phyloP scores from a whole-genome alignment of 306 rosid genomes.

The Arachis hypogaea region DNA sequence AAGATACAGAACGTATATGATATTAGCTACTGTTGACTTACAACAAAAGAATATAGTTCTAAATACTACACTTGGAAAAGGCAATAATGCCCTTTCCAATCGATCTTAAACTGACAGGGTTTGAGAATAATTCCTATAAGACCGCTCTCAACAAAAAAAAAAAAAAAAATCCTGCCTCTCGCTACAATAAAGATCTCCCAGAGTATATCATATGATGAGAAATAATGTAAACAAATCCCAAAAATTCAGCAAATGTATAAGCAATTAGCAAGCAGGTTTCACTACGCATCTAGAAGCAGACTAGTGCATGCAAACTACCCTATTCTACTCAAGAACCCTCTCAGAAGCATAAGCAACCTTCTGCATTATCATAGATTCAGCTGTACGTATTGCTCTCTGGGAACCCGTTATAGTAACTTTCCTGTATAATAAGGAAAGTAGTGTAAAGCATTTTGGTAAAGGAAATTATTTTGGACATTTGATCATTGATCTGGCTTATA shows the following conservation, averaged over 20 bases:
- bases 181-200: conserved; percentile 46
- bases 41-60: conserved; percentile 63
- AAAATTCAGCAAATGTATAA: conserved; percentile 51
- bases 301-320: conserved; percentile 27
- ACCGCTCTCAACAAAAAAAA: conserved; percentile 44
- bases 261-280: conserved; percentile 47
- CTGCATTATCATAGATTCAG: conserved; percentile 93
- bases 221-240: conserved; percentile 50
- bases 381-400: conserved; percentile 85
- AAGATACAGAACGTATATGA: conserved; percentile 41
- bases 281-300: conserved; percentile 47
- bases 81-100: conserved; percentile 53
- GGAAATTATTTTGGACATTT: conserved; percentile 20
- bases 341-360: conserved; percentile 91
- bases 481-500: background rate
- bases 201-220: conserved; percentile 46
- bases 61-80: conserved; percentile 59
- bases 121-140: conserved; percentile 54
- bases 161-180: conserved; percentile 47
- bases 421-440: conserved; percentile 54
- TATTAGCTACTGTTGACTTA: conserved; percentile 51
- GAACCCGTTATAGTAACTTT: conserved; percentile 97
- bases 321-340: conserved; percentile 58
- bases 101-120: conserved; percentile 31
- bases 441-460: conserved; percentile 11